Percentiles rank a stretch among this genome's conserved stretches.
phyloP scores from a whole-genome alignment of 495 filamentous ascomycete genomes.

The Massariosphaeria phaeospora region DNA sequence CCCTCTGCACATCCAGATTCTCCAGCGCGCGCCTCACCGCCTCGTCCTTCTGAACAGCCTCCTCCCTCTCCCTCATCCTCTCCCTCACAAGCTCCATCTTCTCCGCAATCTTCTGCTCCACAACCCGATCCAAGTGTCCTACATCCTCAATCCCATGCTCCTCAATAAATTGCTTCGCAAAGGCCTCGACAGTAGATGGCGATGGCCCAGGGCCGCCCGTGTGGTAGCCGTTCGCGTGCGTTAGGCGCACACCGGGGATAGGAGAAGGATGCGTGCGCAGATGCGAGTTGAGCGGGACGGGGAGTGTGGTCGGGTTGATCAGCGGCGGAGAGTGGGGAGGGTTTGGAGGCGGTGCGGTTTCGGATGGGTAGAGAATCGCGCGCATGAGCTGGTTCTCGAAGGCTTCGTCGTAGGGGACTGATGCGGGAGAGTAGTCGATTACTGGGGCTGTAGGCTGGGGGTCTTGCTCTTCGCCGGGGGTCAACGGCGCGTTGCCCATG shows the following conservation, averaged over 20 bases:
- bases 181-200: constrained; percentile 26
- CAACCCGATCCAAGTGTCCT: constrained; percentile 35
- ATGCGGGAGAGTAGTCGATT: constrained; percentile 22
- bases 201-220: constrained; percentile 40
- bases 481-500: constrained; percentile 25
- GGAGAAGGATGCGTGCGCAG: constrained; percentile 36
- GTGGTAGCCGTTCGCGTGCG: constrained; percentile 38
- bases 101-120: constrained; percentile 36
- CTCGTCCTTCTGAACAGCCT: constrained; percentile 30
- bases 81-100: constrained; percentile 30
- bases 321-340: constrained; percentile 17
- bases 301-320: constrained; percentile 33
- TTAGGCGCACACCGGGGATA: constrained; percentile 38
- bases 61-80: constrained; percentile 38
- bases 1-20: constrained; percentile 26
- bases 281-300: constrained; percentile 37
- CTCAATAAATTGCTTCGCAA: constrained; percentile 36
- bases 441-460: constrained; percentile 14
- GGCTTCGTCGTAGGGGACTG: constrained; percentile 34
- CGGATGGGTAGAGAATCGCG: constrained; percentile 30
- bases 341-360: constrained; percentile 2
- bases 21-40: constrained; percentile 17
- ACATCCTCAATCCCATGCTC: constrained; percentile 36
- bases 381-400: constrained; percentile 40
- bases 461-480: constrained; percentile 27